Percentiles rank a stretch among this genome's conserved stretches.
Evolutionary conservation across 768 basidiomycete species (phyloP).

Genomic region (Rhizopogon salebrosus): DNA sequence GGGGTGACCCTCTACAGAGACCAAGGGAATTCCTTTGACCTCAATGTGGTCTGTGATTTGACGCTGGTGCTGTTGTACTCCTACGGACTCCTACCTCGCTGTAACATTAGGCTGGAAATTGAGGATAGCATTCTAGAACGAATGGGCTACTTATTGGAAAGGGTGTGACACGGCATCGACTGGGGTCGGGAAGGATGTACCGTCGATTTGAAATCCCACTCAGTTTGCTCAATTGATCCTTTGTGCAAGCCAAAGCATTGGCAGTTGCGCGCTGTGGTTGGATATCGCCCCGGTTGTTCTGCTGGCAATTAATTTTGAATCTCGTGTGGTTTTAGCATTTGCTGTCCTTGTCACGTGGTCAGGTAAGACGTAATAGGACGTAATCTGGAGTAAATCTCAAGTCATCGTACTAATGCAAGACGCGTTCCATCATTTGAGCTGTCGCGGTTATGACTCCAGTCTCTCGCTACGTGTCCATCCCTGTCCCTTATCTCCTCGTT

Average conservation of each 20-base stretch:
- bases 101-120: background rate
- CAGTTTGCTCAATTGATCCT: no score
- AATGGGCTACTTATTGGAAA: no score
- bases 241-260: no score
- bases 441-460: constrained; percentile 9
- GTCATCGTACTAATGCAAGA: background rate
- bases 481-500: background rate
- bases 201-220: no score
- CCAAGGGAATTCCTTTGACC: constrained; percentile 74
- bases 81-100: background rate
- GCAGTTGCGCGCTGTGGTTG: no score
- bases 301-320: background rate
- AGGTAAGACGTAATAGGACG: constrained; percentile 10
- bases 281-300: background rate
- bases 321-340: no score
- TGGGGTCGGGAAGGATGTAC: no score
- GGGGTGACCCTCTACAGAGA: constrained; percentile 71
- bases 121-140: background rate
- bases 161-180: no score
- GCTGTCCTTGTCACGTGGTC: constrained; percentile 1
- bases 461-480: background rate
- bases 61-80: background rate
- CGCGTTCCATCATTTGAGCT: background rate
- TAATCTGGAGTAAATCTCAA: constrained; percentile 14
- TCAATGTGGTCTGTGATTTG: background rate